These are phyloP conservation scores for Cinnamomum micranthum DNA, from an alignment of 164 flowering plant species.

Conservation along the genomic window DNA sequence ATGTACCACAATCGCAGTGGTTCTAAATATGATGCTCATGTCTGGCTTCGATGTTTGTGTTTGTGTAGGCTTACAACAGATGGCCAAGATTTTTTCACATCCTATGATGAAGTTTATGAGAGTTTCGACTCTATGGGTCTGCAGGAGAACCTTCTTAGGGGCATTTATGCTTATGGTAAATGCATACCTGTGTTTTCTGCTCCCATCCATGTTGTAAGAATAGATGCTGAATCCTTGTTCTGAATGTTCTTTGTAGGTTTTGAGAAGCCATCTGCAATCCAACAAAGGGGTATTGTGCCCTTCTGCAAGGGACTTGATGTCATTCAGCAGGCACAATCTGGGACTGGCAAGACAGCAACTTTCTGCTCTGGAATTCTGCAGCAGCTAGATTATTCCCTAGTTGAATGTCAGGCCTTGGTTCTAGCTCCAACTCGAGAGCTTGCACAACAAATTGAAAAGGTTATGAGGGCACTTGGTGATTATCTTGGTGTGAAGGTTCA, in stretches of 20 bases:
- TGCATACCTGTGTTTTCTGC: background rate
- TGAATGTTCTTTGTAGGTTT: slow-evolving; percentile 36
- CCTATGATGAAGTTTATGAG: slow-evolving; percentile 57
- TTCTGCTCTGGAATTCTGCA: slow-evolving; percentile 64
- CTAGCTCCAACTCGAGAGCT: slow-evolving; percentile 71
- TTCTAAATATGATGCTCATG: background rate
- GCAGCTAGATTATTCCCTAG: slow-evolving; percentile 49
- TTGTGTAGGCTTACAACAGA: slow-evolving; percentile 33
- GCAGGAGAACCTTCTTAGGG: slow-evolving; percentile 66
- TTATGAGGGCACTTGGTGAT: slow-evolving; percentile 73
- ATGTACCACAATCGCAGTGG: background rate
- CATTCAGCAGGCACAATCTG: slow-evolving; percentile 71
- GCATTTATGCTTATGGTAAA: slow-evolving; percentile 73
- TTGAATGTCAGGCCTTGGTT: slow-evolving; percentile 61
- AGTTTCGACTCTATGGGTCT: slow-evolving; percentile 62
- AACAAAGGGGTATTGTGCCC: slow-evolving; percentile 74
- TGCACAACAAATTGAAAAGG: slow-evolving; percentile 75
- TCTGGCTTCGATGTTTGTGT: slow-evolving; percentile 10
- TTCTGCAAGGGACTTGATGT: slow-evolving; percentile 72
- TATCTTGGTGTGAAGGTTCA: slow-evolving; percentile 66
- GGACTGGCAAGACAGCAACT: slow-evolving; percentile 73
- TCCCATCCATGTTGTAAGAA: background rate
- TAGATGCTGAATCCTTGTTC: background rate
- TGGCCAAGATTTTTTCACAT: slow-evolving; percentile 52
- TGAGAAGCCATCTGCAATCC: slow-evolving; percentile 80